Evolutionary conservation across 2,329 filamentous ascomycete species (phyloP).

Genomic region (Aspergillus intermedius): DNA sequence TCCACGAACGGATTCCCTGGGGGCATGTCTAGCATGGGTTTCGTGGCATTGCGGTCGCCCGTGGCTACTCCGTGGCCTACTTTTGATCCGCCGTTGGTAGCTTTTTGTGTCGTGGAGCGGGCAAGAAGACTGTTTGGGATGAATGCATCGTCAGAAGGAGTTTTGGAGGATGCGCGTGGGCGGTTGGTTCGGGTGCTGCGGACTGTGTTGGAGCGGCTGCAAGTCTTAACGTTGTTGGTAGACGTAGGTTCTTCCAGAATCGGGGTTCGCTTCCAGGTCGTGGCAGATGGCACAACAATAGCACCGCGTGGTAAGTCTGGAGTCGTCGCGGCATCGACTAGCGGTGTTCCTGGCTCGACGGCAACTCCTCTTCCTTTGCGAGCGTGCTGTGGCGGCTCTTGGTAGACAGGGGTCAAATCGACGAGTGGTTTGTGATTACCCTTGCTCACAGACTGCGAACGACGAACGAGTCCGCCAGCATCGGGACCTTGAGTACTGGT

Average conservation of each 20-base stretch:
- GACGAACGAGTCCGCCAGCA: constrained; percentile 28
- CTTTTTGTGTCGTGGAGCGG: constrained; percentile 15
- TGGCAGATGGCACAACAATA: constrained; percentile 32
- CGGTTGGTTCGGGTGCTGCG: constrained; percentile 21
- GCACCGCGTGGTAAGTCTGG: constrained; percentile 27
- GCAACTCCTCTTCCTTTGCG: constrained; percentile 31
- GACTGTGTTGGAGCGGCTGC: constrained; percentile 30
- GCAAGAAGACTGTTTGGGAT: constrained; percentile 33
- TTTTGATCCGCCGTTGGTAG: constrained; percentile 13
- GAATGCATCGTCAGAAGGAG: constrained; percentile 22
- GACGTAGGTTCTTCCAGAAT: constrained; percentile 7
- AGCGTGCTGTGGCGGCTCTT: constrained; percentile 50
- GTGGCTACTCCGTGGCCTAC: constrained; percentile 35
- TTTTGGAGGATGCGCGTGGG: constrained; percentile 5
- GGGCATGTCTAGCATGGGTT: constrained; percentile 40
- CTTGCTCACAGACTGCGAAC: constrained; percentile 40
- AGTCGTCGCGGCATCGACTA: constrained; percentile 39
- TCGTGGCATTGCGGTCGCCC: constrained; percentile 31
- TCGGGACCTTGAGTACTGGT: constrained; percentile 20
- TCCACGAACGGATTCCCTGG: constrained; percentile 38
- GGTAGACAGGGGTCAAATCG: constrained; percentile 60
- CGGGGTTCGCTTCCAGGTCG: constrained; percentile 34
- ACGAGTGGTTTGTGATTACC: constrained; percentile 55
- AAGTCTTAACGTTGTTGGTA: constrained; percentile 5
- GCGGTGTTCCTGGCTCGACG: constrained; percentile 38